Conservation (phyloP, 768 basidiomycete genomes). For the Lactarius sp. region DNA sequence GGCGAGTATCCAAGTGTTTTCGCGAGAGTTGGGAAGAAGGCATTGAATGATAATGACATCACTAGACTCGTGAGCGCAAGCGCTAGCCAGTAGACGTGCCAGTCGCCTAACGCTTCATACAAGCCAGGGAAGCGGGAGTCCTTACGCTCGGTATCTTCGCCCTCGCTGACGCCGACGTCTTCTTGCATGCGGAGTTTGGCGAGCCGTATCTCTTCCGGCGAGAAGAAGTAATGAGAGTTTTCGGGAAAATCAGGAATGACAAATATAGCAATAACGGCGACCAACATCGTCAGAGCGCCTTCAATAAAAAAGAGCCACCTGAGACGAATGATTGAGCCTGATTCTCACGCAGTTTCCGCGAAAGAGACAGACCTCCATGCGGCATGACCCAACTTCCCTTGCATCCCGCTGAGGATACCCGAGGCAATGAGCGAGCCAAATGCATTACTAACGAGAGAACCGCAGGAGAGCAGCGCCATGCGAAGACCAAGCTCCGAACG, state of each 20-base stretch:
- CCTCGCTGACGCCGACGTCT: slow-evolving; percentile 52
- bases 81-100: slow-evolving; percentile 83
- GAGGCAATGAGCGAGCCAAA: slow-evolving; percentile 78
- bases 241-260: slow-evolving; percentile 73
- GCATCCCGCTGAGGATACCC: slow-evolving; percentile 66
- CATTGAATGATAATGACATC: slow-evolving; percentile 68
- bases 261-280: slow-evolving; percentile 51
- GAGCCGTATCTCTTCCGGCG: slow-evolving; percentile 49
- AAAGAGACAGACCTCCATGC: slow-evolving; percentile 59
- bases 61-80: slow-evolving; percentile 56
- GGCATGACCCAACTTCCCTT: slow-evolving; percentile 58
- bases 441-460: slow-evolving; percentile 73
- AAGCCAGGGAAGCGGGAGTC: slow-evolving; percentile 43
- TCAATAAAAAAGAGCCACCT: slow-evolving; percentile 76
- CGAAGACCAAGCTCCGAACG: slow-evolving; percentile 64
- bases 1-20: slow-evolving; percentile 63
- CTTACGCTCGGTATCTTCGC: slow-evolving; percentile 39
- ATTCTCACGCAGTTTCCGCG: slow-evolving; percentile 9
- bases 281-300: slow-evolving; percentile 51
- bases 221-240: slow-evolving; percentile 55
- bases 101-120: slow-evolving; percentile 58
- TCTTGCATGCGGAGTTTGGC: slow-evolving; percentile 59
- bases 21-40: slow-evolving; percentile 73
- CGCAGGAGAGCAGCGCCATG: slow-evolving; percentile 64
- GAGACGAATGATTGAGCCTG: neutral